phyloP scores from a whole-genome alignment of 495 filamentous ascomycete species.

The Tetracladium setigerum region DNA sequence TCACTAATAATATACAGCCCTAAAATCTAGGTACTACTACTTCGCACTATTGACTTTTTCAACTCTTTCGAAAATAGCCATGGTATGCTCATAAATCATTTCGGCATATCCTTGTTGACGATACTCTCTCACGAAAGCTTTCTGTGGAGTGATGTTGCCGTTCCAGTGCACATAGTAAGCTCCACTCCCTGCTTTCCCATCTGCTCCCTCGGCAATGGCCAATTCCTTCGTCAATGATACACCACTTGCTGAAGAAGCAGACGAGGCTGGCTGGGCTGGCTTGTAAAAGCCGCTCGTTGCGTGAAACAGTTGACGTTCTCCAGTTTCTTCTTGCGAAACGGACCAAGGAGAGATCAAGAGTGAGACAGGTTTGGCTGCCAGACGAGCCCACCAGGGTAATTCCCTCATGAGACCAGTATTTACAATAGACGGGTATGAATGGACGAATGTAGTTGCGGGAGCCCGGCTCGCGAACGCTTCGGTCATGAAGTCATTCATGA shows the following conservation, averaged over 20 bases:
- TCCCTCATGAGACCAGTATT: constrained; percentile 29
- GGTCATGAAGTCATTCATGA: constrained; percentile 21
- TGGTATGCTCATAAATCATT: constrained; percentile 32
- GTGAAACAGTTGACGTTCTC: constrained; percentile 36
- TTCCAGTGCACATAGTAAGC: constrained; percentile 31
- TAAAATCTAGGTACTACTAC: too few species aligned
- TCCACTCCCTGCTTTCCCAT: constrained; percentile 28
- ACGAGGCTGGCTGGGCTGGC: constrained; percentile 12
- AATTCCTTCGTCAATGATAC: constrained; percentile 6
- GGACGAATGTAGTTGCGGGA: constrained; percentile 49
- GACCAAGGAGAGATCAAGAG: constrained; percentile 21
- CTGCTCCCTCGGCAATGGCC: constrained; percentile 18
- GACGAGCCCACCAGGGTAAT: constrained; percentile 12
- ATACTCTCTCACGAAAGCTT: constrained; percentile 23
- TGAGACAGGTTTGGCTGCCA: constrained; percentile 2
- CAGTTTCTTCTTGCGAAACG: constrained; percentile 32
- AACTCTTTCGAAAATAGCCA: constrained; percentile 24
- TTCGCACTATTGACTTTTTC: constrained; percentile 8
- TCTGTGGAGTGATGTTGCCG: constrained; percentile 23
- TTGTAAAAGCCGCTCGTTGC: constrained; percentile 34
- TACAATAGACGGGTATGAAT: constrained; percentile 48
- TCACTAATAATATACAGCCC: too few species aligned
- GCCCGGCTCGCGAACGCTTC: constrained; percentile 39
- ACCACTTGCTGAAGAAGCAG: constrained; percentile 1
- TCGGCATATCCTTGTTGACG: constrained; percentile 21